Evolutionary conservation across 805 yeast genomes (phyloP).

Genomic region (Yamadazyma nakazawae): DNA sequence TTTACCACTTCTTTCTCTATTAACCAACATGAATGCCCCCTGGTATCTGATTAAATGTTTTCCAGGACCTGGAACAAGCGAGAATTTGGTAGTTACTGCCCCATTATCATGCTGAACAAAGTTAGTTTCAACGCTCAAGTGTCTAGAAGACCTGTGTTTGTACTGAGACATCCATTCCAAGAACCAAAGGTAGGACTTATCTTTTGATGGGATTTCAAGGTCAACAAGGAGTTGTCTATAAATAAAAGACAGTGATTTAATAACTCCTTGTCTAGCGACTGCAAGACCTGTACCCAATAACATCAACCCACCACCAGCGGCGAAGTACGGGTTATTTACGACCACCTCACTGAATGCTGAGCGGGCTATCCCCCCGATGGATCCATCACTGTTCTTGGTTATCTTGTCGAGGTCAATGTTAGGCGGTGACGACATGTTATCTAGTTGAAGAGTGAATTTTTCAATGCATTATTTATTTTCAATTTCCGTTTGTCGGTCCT

Average conservation of each 20-base stretch:
- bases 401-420: conserved; percentile 36
- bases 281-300: conserved; percentile 88
- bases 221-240: conserved; percentile 87
- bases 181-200: conserved; percentile 92
- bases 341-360: conserved; percentile 52
- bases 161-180: conserved; percentile 92
- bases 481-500: not conserved
- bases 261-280: conserved; percentile 64
- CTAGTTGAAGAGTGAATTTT: not conserved
- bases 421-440: conserved; percentile 6
- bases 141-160: conserved; percentile 73
- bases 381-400: conserved; percentile 35
- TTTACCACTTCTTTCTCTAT: conserved; percentile 86
- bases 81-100: conserved; percentile 78
- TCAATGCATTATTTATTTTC: not conserved
- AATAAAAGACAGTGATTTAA: conserved; percentile 59
- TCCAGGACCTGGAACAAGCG: conserved; percentile 97
- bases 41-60: conserved; percentile 81
- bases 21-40: conserved; percentile 85
- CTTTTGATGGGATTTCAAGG: conserved; percentile 88
- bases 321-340: conserved; percentile 85
- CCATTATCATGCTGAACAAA: conserved; percentile 91
- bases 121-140: conserved; percentile 84
- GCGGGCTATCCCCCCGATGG: conserved; percentile 23
- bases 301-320: conserved; percentile 99